A percentile compares a stretch with the other conserved stretches of the same genome.
Conservation (phyloP, 768 basidiomycete species). For the Russula abietina region DNA sequence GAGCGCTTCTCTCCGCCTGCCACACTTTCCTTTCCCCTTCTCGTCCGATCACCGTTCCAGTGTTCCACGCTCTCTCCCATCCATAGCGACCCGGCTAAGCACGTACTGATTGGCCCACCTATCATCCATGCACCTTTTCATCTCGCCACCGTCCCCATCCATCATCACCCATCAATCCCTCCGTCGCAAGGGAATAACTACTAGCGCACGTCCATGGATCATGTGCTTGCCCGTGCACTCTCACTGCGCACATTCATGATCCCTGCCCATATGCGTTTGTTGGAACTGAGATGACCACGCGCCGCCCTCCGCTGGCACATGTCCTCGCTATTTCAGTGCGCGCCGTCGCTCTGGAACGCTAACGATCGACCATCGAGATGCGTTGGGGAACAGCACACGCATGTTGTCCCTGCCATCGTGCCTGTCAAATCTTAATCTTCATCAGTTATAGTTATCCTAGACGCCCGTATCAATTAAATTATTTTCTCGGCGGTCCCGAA, state of each 20-base stretch:
- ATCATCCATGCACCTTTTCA: not conserved
- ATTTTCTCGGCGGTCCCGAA: not conserved
- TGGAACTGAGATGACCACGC: constrained; percentile 14
- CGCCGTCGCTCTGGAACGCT: not conserved
- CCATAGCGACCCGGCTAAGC: not conserved
- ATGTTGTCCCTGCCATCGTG: not conserved
- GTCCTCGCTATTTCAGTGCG: not conserved
- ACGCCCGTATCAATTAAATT: not conserved
- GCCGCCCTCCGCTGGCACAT: not conserved
- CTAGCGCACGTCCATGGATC: too few species aligned
- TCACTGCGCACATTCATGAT: too few species aligned
- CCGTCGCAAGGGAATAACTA: not conserved
- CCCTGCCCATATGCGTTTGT: not conserved
- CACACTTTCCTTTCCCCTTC: not conserved
- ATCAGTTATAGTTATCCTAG: not conserved
- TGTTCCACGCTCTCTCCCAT: not conserved
- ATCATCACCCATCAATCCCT: not conserved
- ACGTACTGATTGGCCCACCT: not conserved
- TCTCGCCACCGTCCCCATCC: not conserved
- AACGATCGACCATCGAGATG: constrained; percentile 10
- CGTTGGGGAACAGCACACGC: not conserved
- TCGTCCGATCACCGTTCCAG: not conserved
- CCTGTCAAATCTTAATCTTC: not conserved
- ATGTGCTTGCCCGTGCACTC: not conserved
- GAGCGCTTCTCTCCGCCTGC: constrained; percentile 21